Base-by-base conservation (phyloP, 306 rosid species). In the Myrica gale region DNA sequence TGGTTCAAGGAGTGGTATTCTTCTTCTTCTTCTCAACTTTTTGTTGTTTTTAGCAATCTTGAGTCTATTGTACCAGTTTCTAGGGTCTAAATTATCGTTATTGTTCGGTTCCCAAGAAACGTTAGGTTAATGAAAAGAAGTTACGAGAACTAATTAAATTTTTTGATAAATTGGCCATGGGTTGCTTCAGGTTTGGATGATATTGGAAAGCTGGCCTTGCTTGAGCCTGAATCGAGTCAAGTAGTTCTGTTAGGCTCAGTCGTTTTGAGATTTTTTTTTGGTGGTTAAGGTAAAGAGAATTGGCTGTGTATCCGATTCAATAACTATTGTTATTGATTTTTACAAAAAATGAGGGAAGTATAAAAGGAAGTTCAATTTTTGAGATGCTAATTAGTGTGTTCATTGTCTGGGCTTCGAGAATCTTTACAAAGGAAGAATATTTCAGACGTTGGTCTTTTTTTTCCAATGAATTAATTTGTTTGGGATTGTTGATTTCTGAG, bases 1-100 rank as follows among this genome's bases (percentile, higher is more conserved):
- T 92, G 98, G 98, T 83, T 89, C 50, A 89, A 72, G 82, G 90
- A 90, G 84, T 92, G 98, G 98, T 92, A 84, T 45, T 46, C 0
- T 3, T 20, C 26, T 12, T 20, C 26, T 12, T 39, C 73, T 23
- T 65, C 20, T 50, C 12, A 8, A 0, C 13, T 62, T 21, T 21
- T 2, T 48, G 4, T n/a, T 50, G 3, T 44, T 52, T 46, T 54
- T 2, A 3, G 0, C 11, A 13, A 20, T 65, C 72, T 26, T 10
- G 5, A 51, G 74, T 46, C 16, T 21, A 11, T 37, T 12, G n/a
- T 26, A 32, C 58, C 20, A 17, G 68, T 50, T 50, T 74, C 21
- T 51, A 60, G 53, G 66, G 69, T n/a, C 16, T 74, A 61, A 74
- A 19, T 41, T 21, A 16, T 45, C 52, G 58, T 48, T 45, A 45